phyloP scores from a whole-genome alignment of 106 monocot genomes.

The Apostasia ramifera region DNA sequence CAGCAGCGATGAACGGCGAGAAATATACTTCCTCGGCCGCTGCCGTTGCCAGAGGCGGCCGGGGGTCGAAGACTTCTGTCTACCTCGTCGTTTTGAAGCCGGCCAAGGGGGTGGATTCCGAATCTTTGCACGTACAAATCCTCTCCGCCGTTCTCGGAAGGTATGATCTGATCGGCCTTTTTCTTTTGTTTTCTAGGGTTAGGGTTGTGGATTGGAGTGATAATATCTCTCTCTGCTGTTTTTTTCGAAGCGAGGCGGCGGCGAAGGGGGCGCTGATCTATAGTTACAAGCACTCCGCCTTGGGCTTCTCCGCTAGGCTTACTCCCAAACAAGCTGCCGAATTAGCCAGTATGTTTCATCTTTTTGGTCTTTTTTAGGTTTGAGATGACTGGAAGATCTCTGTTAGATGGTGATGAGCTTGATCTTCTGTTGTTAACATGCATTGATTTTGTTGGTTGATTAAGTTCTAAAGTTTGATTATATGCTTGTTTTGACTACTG shows the following conservation, averaged over 20 bases:
- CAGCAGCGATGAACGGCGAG: not conserved
- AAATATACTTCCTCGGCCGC: not conserved
- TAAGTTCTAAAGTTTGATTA: not conserved
- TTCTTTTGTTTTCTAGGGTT: not conserved
- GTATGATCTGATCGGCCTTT: slow-evolving; percentile 1
- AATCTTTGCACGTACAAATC: slow-evolving; percentile 34
- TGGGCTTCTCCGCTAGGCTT: slow-evolving; percentile 75
- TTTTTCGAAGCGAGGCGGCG: slow-evolving; percentile 41
- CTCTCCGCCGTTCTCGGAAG: slow-evolving; percentile 49
- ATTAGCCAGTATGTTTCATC: slow-evolving; percentile 36
- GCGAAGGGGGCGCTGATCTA: slow-evolving; percentile 63
- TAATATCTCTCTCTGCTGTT: not conserved
- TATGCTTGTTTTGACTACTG: not conserved
- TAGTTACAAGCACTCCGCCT: slow-evolving; percentile 50
- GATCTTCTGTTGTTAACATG: too few species aligned
- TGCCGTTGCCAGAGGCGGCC: slow-evolving; percentile 2
- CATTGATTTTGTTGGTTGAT: not conserved
- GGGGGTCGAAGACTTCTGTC: slow-evolving; percentile 13
- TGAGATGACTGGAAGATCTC: not conserved
- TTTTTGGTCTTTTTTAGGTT: not conserved
- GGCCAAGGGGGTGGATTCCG: slow-evolving; percentile 16
- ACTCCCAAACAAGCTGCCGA: slow-evolving; percentile 57
- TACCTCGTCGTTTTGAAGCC: slow-evolving; percentile 21
- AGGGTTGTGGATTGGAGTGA: not conserved
- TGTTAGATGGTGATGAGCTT: not conserved